phyloP scores from a whole-genome alignment of 2,329 filamentous ascomycete genomes.

The Pseudopithomyces maydicus region DNA sequence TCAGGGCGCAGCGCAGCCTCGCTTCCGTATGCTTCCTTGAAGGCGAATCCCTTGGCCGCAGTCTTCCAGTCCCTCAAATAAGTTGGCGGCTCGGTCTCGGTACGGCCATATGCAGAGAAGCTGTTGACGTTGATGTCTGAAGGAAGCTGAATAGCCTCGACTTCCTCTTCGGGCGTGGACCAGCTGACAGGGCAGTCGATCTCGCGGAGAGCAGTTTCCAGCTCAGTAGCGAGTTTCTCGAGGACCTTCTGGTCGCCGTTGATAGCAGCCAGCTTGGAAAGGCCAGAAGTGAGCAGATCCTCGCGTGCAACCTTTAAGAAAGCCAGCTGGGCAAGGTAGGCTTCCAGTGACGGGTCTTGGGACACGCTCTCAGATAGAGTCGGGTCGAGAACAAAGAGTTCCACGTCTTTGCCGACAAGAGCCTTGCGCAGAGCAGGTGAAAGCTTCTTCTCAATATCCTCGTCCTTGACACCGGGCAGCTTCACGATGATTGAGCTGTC shows the following conservation, averaged over 20 bases:
- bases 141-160: conserved; percentile 60
- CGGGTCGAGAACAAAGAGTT: conserved; percentile 78
- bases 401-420: conserved; percentile 70
- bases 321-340: conserved; percentile 75
- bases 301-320: conserved; percentile 81
- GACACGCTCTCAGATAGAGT: conserved; percentile 70
- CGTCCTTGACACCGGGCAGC: conserved; percentile 79
- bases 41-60: conserved; percentile 83
- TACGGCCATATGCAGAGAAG: conserved; percentile 80
- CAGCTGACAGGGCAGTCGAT: conserved; percentile 81
- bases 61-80: conserved; percentile 78
- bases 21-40: conserved; percentile 92
- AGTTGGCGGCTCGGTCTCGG: conserved; percentile 69
- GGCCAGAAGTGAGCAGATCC: conserved; percentile 64
- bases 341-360: conserved; percentile 64
- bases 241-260: conserved; percentile 65
- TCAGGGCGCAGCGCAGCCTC: conserved; percentile 79
- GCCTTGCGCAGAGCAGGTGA: conserved; percentile 71
- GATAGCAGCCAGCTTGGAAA: conserved; percentile 69
- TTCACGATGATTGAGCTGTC: conserved; percentile 77
- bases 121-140: conserved; percentile 75
- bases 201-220: conserved; percentile 72
- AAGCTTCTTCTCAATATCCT: conserved; percentile 87
- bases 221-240: conserved; percentile 62
- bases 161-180: conserved; percentile 70